Evolutionary conservation across 768 basidiomycete species (phyloP).

Genomic region (Mycena indigotica): DNA sequence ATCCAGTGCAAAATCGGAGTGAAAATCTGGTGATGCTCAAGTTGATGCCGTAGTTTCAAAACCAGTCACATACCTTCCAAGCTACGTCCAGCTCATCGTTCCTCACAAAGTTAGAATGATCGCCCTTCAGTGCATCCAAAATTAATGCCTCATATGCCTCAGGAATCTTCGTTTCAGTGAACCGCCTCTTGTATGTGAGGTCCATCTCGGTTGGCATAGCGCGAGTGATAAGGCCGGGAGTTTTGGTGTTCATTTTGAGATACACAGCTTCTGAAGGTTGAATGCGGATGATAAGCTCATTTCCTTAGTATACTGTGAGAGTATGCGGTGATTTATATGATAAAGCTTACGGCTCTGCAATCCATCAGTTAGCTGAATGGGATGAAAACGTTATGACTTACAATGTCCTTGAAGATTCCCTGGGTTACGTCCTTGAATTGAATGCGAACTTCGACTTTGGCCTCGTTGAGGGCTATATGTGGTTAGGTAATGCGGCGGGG

Average conservation of each 20-base stretch:
- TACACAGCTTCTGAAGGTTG: constrained; percentile 97
- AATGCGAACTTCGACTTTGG: constrained; percentile 96
- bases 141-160: constrained; percentile 97
- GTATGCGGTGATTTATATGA: too few species aligned
- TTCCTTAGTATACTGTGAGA: constrained; percentile 45
- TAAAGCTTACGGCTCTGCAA: constrained; percentile 1
- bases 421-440: constrained; percentile 98
- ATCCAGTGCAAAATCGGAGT: constrained; percentile 96
- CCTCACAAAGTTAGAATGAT: constrained; percentile 98
- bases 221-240: constrained; percentile 86
- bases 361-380: neutral
- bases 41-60: neutral
- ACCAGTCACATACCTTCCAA: constrained; percentile 75
- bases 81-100: constrained; percentile 96
- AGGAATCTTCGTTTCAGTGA: constrained; percentile 88
- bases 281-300: constrained; percentile 96
- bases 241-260: constrained; percentile 95
- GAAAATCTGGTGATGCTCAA: constrained; percentile 66
- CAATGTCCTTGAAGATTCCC: constrained; percentile 95
- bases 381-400: constrained; percentile 26
- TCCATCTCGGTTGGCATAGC: constrained; percentile 98
- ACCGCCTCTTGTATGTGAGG: constrained; percentile 94
- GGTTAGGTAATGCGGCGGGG: constrained; percentile 13
- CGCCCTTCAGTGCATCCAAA: constrained; percentile 94
- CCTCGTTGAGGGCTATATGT: constrained; percentile 85